Evolutionary conservation across 768 basidiomycete species (phyloP).

Genomic region (Russula earlei): DNA sequence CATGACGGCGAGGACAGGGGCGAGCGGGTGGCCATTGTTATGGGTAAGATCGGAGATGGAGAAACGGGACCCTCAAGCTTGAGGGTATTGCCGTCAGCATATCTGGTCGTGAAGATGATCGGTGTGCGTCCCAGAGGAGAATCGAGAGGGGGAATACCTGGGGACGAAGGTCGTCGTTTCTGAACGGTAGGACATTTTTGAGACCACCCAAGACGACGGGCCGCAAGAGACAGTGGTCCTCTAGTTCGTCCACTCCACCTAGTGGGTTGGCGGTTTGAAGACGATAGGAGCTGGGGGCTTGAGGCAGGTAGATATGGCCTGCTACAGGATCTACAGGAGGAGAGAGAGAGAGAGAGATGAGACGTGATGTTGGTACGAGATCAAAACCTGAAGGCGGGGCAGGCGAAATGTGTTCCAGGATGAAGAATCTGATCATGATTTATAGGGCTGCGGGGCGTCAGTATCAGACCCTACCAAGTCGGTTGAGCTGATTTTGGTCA

Average conservation of each 20-base stretch:
- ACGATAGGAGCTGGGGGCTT: neutral
- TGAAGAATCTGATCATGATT: constrained; percentile 3
- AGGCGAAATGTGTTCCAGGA: neutral
- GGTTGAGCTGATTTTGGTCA: neutral
- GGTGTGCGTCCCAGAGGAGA: neutral
- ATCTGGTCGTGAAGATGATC: neutral
- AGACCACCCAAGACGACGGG: neutral
- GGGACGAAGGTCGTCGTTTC: neutral
- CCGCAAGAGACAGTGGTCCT: too few relatives aligned
- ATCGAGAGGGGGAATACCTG: neutral
- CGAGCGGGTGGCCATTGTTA: neutral
- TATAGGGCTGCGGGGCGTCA: neutral
- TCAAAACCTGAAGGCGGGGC: neutral
- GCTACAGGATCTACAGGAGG: neutral
- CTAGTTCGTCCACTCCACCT: neutral
- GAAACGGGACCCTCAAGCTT: neutral
- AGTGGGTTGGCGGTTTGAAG: neutral
- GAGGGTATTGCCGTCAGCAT: neutral
- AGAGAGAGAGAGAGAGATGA: neutral
- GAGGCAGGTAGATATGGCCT: neutral
- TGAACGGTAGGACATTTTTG: neutral
- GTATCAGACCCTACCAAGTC: neutral
- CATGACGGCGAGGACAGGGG: neutral
- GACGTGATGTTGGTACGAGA: neutral
- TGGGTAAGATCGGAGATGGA: neutral